phyloP scores from a whole-genome alignment of 169 alveolate genomes.

The Eimeria acervulina region DNA sequence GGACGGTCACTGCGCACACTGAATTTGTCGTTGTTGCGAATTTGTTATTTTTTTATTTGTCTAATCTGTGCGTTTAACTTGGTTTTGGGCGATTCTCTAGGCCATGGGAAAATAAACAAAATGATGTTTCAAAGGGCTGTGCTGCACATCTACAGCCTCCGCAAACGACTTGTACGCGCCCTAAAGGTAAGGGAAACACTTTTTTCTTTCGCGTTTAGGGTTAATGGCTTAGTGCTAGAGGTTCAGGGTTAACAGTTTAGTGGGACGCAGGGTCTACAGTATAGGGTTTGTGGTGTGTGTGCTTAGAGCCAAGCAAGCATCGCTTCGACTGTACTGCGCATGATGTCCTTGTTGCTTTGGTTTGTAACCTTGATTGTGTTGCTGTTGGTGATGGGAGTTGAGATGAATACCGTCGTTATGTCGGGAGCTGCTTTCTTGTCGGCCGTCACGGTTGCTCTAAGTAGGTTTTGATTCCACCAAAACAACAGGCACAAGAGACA shows the following conservation, averaged over 20 bases:
- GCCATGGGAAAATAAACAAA: constrained; percentile 67
- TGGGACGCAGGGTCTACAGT: background rate
- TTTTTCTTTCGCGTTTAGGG: background rate
- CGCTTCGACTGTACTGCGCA: constrained; percentile 69
- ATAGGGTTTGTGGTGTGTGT: background rate
- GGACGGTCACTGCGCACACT: too few relatives aligned
- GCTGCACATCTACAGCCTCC: constrained; percentile 49
- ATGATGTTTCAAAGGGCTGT: constrained; percentile 77
- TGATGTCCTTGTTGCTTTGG: constrained; percentile 71
- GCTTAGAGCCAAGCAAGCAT: constrained; percentile 80
- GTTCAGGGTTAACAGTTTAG: too few relatives aligned
- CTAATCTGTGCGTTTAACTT: background rate
- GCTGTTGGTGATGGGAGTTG: constrained; percentile 76
- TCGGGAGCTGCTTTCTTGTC: constrained; percentile 79
- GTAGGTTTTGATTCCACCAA: background rate
- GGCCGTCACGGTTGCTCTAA: constrained; percentile 70
- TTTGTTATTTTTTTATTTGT: background rate
- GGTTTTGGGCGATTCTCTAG: background rate
- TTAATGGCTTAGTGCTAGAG: background rate
- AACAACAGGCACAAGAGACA: background rate
- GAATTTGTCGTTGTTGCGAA: too few relatives aligned
- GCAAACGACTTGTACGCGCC: constrained; percentile 62
- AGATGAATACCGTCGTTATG: constrained; percentile 77
- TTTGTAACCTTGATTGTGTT: constrained; percentile 47
- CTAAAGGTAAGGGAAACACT: constrained; percentile 45